Conservation (phyloP, 2,329 filamentous ascomycete species). For the Coniochaeta hoffmannii region DNA sequence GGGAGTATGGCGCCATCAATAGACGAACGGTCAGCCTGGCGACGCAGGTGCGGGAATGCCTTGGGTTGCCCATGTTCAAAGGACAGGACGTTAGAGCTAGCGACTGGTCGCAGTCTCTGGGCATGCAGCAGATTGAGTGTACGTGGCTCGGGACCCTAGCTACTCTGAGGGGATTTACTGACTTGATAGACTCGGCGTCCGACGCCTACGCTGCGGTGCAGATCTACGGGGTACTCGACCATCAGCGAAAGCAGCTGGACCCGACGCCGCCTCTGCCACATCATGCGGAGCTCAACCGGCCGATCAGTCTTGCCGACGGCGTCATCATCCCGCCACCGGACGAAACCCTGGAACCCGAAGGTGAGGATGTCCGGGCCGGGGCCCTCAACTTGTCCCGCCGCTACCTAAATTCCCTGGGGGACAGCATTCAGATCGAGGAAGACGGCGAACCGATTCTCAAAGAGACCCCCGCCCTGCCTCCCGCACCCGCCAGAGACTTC, state of each 20-base stretch:
- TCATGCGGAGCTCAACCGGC: conserved; percentile 57
- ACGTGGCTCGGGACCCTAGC: conserved; percentile 26
- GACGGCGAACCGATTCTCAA: conserved; percentile 4
- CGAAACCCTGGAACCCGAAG: conserved; percentile 21
- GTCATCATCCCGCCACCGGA: conserved; percentile 19
- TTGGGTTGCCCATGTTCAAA: conserved; percentile 71
- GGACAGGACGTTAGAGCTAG: conserved; percentile 60
- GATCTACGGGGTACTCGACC: conserved; percentile 65
- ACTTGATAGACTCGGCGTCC: conserved; percentile 60
- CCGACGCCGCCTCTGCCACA: conserved; percentile 66
- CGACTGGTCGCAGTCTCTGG: conserved; percentile 63
- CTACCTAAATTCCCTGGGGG: conserved; percentile 12
- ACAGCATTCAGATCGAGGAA: conserved; percentile 17
- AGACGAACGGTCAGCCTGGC: conserved; percentile 60
- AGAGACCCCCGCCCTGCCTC: not conserved
- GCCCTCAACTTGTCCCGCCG: conserved; percentile 8
- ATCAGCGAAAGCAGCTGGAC: conserved; percentile 55
- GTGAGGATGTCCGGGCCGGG: conserved; percentile 9
- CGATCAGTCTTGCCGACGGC: conserved; percentile 50
- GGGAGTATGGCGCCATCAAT: conserved; percentile 51
- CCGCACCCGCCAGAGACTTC: conserved; percentile 1
- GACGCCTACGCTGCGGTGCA: conserved; percentile 76
- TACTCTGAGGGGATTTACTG: conserved; percentile 5
- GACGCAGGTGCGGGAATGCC: conserved; percentile 59
- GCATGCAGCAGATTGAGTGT: conserved; percentile 61